Base-by-base conservation (phyloP, 768 basidiomycete species). In the Tubosaeta sp. region DNA sequence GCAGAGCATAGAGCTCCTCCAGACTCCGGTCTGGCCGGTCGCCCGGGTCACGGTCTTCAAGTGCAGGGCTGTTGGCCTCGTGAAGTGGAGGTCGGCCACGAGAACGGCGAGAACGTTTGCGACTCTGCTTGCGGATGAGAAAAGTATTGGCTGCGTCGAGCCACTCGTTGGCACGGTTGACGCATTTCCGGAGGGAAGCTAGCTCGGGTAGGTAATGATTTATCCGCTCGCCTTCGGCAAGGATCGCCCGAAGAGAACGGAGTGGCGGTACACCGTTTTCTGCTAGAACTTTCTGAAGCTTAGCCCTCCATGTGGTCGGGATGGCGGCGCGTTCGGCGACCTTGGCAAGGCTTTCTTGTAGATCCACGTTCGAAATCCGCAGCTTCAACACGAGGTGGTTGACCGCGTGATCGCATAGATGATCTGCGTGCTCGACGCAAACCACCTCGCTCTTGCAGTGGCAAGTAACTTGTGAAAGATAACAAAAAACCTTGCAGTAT, bases 401-500 rank as follows among this genome's bases (percentile, higher is more conserved):
- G 66, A 67, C 76, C 13, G 74, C 61, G 63, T 85, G 85, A 44
- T 72, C 80, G 72, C 95, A 97, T 16, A 95, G 77, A 19, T 85
- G 74, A 33, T 86, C 76, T 29, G 79, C 79, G 71, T 98, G 95
- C 51, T 95, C 88, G 45, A 89, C 80, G 67, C 97, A 99, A 12
- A 85, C 83, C 32, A 95, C 84, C 56, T 84, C 81, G 48, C 71
- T 80, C 39, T 85, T 85, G 76, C 92, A 94, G 31, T 74, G 72
- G 66, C 92, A 94, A 52, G 82, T 85, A 65, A 97, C 76, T 64
- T 97, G 95, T 2, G 97, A 94, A 38, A 99, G 82, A 68, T 97
- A 98, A 71, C 89, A 94, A 71, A 95, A 97, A 5, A 78, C 81
- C 66, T 97, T 95, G 86, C 97, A 98, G 57, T 88, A 72, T 46